Percentiles rank a stretch among this genome's conserved stretches.
phyloP scores from a whole-genome alignment of 768 basidiomycete species.

The Auricularia heimuer region DNA sequence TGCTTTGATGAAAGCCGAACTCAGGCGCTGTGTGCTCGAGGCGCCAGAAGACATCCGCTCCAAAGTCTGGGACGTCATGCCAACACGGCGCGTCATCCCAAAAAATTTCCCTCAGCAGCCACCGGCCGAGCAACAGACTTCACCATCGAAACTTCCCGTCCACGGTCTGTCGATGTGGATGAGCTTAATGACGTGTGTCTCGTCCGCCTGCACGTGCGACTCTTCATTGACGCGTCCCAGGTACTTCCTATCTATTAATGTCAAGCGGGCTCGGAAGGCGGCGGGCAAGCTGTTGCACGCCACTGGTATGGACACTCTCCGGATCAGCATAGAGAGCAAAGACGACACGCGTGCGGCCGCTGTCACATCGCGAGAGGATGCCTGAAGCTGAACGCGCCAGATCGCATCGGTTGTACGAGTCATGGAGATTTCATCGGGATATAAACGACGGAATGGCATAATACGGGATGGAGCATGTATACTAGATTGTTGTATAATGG shows the following conservation, averaged over 20 bases:
- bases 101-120: neutral
- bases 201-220: no score
- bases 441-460: no score
- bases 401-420: no score
- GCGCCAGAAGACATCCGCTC: neutral
- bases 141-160: neutral
- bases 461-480: no score
- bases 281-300: neutral
- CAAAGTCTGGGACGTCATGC: neutral
- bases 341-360: no score
- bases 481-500: no score
- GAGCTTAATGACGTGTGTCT: neutral
- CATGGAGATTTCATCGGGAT: no score
- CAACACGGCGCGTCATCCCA: neutral
- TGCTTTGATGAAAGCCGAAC: neutral
- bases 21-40: neutral
- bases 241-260: neutral
- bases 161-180: neutral
- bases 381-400: no score
- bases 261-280: neutral
- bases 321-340: neutral
- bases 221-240: neutral
- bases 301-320: neutral
- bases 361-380: no score
- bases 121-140: neutral